Evolutionary conservation across 495 filamentous ascomycete genomes (phyloP).

Genomic region (Podospora pseudoanserina): DNA sequence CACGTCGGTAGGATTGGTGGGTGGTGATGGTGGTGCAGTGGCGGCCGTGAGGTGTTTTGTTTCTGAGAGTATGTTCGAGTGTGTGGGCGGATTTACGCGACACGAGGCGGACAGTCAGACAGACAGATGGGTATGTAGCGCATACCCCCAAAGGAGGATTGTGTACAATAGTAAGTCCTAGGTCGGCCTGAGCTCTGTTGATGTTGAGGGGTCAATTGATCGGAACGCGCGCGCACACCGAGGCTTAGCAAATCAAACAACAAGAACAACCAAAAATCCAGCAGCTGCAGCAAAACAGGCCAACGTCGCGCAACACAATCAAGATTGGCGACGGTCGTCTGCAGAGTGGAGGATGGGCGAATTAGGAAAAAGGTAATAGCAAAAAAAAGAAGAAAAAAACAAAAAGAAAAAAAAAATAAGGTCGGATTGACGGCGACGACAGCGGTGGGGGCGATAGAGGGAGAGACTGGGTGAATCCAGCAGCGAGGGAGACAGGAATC

Average conservation of each 20-base stretch:
- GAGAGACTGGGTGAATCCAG: slow-evolving; percentile 18
- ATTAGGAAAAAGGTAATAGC: slow-evolving; percentile 1
- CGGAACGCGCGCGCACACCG: slow-evolving; percentile 23
- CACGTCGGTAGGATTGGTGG: slow-evolving; percentile 6
- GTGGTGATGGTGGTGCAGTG: slow-evolving; percentile 5
- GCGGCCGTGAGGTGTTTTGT: slow-evolving; percentile 7
- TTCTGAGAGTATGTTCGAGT: slow-evolving; percentile 7
- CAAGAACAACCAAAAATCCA: not conserved
- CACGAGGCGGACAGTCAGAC: not conserved
- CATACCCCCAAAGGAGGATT: not conserved
- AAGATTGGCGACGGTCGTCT: slow-evolving; percentile 2
- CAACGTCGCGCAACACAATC: slow-evolving; percentile 3
- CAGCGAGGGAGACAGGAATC: slow-evolving; percentile 26
- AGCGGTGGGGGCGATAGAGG: not conserved
- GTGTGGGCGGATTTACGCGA: slow-evolving; percentile 19
- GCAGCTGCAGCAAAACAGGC: slow-evolving; percentile 7
- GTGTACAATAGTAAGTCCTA: not conserved
- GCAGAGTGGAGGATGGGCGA: not conserved
- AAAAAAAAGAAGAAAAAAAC: slow-evolving; percentile 6
- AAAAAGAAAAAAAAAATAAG: slow-evolving; percentile 14
- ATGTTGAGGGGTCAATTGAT: slow-evolving; percentile 23
- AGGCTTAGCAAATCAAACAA: slow-evolving; percentile 33
- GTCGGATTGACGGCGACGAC: slow-evolving; percentile 11
- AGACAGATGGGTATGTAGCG: not conserved
- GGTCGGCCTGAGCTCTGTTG: slow-evolving; percentile 4